Evolutionary conservation across 805 yeast species (phyloP).

Genomic region (Cyberlindnera xylosilytica): DNA sequence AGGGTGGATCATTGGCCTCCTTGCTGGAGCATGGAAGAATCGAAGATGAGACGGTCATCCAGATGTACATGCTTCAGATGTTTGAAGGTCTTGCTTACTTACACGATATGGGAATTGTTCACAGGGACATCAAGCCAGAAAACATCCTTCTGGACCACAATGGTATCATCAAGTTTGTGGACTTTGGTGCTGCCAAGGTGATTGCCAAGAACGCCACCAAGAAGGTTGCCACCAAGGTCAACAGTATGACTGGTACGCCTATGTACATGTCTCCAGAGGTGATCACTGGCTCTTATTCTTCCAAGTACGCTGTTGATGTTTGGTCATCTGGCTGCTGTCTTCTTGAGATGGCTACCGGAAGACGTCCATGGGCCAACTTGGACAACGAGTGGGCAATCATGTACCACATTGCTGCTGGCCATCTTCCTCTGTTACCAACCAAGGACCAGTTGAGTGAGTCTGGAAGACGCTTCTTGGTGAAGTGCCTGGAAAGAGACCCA

Average conservation of each 20-base stretch:
- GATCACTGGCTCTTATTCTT: conserved; percentile 63
- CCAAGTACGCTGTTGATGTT: conserved; percentile 56
- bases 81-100: conserved; percentile 92
- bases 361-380: conserved; percentile 92
- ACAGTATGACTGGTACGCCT: conserved; percentile 78
- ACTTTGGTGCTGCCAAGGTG: conserved; percentile 96
- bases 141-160: conserved; percentile 85
- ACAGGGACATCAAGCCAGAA: conserved; percentile 95
- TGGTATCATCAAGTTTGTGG: conserved; percentile 93
- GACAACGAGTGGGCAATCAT: conserved; percentile 98
- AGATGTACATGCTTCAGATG: conserved; percentile 87
- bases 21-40: conserved; percentile 88
- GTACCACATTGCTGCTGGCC: conserved; percentile 97
- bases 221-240: conserved; percentile 30
- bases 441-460: conserved; percentile 70
- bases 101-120: conserved; percentile 94
- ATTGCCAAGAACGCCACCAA: conserved; percentile 52
- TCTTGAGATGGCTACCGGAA: conserved; percentile 93
- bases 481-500: conserved; percentile 83
- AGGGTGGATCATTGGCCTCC: conserved; percentile 88
- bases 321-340: conserved; percentile 98
- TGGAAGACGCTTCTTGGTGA: conserved; percentile 68
- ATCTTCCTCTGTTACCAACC: conserved; percentile 80
- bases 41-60: conserved; percentile 91
- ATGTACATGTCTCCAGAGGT: conserved; percentile 99